A percentile compares a stretch with the other conserved stretches of the same genome.
Evolutionary conservation across 257 asterid genomes (phyloP).

Genomic region (Schizonepeta tenuifolia): DNA sequence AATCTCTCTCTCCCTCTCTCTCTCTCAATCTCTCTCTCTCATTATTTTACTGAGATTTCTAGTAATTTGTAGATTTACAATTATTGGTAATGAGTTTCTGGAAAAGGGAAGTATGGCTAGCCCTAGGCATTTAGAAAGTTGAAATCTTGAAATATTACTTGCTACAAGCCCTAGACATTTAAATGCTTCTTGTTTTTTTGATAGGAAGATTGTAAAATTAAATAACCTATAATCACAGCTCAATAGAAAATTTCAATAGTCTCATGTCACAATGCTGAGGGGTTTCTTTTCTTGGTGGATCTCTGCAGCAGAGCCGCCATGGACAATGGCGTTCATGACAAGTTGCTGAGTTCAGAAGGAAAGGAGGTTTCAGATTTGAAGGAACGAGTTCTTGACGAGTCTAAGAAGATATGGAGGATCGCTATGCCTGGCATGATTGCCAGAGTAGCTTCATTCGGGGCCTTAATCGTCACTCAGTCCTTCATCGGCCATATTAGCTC

Average conservation of each 20-base stretch:
- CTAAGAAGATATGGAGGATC: slow-evolving; percentile 71
- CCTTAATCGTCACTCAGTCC: slow-evolving; percentile 71
- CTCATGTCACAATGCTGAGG: neutral
- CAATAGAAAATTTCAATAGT: too few species aligned
- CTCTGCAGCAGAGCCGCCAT: slow-evolving; percentile 44
- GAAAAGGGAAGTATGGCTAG: neutral
- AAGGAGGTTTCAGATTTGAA: slow-evolving; percentile 46
- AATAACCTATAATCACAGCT: too few species aligned
- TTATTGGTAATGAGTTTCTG: neutral
- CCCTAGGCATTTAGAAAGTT: neutral
- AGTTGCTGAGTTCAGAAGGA: slow-evolving; percentile 43
- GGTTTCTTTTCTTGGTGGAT: neutral
- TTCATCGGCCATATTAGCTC: slow-evolving; percentile 66
- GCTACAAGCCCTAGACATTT: neutral
- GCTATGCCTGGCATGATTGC: slow-evolving; percentile 75
- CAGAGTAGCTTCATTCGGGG: slow-evolving; percentile 66
- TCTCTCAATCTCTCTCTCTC: neutral
- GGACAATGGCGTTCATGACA: slow-evolving; percentile 50
- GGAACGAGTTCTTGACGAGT: slow-evolving; percentile 49
- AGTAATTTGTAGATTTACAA: neutral
- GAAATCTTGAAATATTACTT: neutral
- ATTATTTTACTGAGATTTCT: neutral
- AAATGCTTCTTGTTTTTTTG: too few species aligned
- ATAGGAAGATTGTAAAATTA: too few species aligned
- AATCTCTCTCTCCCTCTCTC: neutral